These are phyloP conservation scores for Blastomyces parvus DNA, from an alignment of 2,329 filamentous ascomycete species.

Conservation along the genomic window DNA sequence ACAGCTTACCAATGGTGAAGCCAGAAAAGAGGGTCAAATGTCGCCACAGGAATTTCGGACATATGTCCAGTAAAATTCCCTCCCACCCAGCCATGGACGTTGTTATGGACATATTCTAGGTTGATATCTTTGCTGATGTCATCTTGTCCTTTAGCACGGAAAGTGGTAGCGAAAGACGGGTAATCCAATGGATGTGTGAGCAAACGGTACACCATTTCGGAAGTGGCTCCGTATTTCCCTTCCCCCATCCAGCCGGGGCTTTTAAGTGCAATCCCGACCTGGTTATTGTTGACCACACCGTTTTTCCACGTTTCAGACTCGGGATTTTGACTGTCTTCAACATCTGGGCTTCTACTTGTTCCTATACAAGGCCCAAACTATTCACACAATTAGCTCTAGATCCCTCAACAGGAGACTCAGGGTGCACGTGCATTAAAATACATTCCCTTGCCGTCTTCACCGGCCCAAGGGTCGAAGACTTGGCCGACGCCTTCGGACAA, in stretches of 20 bases:
- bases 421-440: slow-evolving; percentile 8
- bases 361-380: slow-evolving; percentile 17
- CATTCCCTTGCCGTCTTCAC: slow-evolving; percentile 6
- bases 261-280: slow-evolving; percentile 17
- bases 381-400: neutral
- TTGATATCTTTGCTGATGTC: slow-evolving; percentile 16
- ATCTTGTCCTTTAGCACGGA: slow-evolving; percentile 16
- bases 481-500: slow-evolving; percentile 9
- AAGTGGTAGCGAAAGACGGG: slow-evolving; percentile 19
- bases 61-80: slow-evolving; percentile 52
- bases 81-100: slow-evolving; percentile 46
- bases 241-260: slow-evolving; percentile 10
- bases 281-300: slow-evolving; percentile 18
- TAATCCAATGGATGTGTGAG: slow-evolving; percentile 17
- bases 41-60: slow-evolving; percentile 61
- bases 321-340: slow-evolving; percentile 19
- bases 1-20: slow-evolving; percentile 7
- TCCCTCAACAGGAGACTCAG: neutral
- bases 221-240: slow-evolving; percentile 13
- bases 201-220: slow-evolving; percentile 18
- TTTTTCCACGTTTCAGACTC: slow-evolving; percentile 15
- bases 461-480: slow-evolving; percentile 7
- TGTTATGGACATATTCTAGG: slow-evolving; percentile 39
- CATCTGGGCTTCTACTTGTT: slow-evolving; percentile 14
- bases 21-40: slow-evolving; percentile 55